Base-by-base conservation (phyloP, 257 asterid genomes). In the Solanum piurae region DNA sequence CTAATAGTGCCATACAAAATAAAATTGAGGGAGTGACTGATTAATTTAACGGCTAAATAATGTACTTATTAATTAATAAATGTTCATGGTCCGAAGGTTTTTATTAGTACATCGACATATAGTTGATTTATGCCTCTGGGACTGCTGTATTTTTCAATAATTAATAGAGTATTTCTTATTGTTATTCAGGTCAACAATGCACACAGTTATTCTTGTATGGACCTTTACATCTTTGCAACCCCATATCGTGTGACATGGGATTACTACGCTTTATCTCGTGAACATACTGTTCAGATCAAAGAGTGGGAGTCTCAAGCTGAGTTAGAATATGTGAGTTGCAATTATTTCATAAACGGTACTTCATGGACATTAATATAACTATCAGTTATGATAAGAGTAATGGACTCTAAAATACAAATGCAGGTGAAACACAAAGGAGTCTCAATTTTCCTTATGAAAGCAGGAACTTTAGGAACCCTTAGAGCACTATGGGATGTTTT, bases 191-290 rank as follows among this genome's bases (percentile, higher is more conserved):
- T 94, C 86, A 91, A 87, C 88, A 83, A 94, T 5, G 96, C 98
- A 5, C 98, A 94, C 90, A 96, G 98, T 88, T 95, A 91, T 93
- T 95, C 98, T 46, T 96, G 99, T 82, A 92, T 94, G 96, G 99
- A 96, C 91, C 93, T 96, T 46, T 96, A 95, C 75, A 60, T 96
- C 64, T 94, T 95, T 86, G 99, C 98, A 27, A 95, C 98, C 16
- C 98, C 99, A 14, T 95, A 91, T 88, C 96, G 95, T 1, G 98
- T 96, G n/a, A 95, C 96, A 18, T 96, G 98, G 98, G 98, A 95
- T 87, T 96, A 94, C 89, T 96, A 95, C 74, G 44, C 94, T 87
- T 44, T 93, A 83, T 91, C 98, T 73, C 95, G 98, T 38, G 98
- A 94, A 40, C 98, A 96, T 66, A 95, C 98, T 7, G 88, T 96